phyloP scores from a whole-genome alignment of 108 stramenopile species.

The Pelagomonas calceolata region DNA sequence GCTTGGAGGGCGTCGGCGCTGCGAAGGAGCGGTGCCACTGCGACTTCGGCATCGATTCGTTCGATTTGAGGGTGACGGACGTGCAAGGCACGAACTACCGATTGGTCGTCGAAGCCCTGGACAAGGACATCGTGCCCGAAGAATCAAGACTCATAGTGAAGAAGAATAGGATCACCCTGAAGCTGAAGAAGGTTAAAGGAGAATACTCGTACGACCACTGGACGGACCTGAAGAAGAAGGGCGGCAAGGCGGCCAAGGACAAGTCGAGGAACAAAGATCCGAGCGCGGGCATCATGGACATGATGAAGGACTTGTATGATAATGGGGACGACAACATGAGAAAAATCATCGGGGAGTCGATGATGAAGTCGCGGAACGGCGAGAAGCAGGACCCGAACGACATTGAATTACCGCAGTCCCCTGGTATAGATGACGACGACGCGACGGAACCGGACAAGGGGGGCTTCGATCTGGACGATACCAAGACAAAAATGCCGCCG shows the following conservation, averaged over 20 bases:
- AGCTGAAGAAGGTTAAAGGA: constrained; percentile 70
- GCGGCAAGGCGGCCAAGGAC: constrained; percentile 16
- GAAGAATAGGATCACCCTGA: constrained; percentile 74
- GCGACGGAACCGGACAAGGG: not conserved
- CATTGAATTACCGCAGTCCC: not conserved
- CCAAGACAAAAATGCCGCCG: too few species aligned
- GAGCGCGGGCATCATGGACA: constrained; percentile 65
- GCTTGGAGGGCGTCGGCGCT: constrained; percentile 45
- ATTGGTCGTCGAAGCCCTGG: constrained; percentile 73
- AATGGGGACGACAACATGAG: constrained; percentile 86
- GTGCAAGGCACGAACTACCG: constrained; percentile 74
- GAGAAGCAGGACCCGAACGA: constrained; percentile 23
- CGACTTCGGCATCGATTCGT: constrained; percentile 44
- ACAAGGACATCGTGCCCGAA: constrained; percentile 73
- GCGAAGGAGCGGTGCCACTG: constrained; percentile 50
- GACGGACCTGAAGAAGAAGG: constrained; percentile 67
- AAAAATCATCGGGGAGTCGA: constrained; percentile 87
- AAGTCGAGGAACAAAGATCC: constrained; percentile 47
- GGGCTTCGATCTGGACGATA: not conserved
- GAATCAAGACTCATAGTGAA: constrained; percentile 72
- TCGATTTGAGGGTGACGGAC: constrained; percentile 65
- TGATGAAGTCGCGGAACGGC: constrained; percentile 75
- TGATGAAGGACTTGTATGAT: constrained; percentile 98
- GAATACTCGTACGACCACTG: constrained; percentile 75
- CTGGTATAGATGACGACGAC: not conserved